A percentile compares a stretch with the other conserved stretches of the same genome.
phyloP scores from a whole-genome alignment of 2,329 filamentous ascomycete species.

The Escovopsis weberi region DNA sequence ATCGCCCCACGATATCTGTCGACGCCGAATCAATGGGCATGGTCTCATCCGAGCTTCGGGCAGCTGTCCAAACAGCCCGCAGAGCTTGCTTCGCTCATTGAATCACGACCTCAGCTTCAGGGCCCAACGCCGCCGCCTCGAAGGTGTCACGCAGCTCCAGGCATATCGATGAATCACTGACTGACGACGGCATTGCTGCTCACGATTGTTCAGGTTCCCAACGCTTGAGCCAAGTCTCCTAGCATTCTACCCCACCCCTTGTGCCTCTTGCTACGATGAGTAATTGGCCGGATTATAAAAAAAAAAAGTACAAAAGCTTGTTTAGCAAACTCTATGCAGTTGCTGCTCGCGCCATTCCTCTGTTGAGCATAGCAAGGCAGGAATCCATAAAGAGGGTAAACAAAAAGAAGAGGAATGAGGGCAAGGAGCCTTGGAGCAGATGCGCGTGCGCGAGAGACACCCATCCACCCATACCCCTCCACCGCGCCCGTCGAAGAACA shows the following conservation, averaged over 20 bases:
- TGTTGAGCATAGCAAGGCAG: neutral
- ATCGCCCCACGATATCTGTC: too few species aligned
- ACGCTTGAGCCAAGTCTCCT: too few species aligned
- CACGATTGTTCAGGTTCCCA: too few species aligned
- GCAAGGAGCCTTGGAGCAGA: conserved; percentile 11
- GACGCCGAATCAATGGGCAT: too few species aligned
- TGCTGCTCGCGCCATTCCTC: conserved; percentile 1
- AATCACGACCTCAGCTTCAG: too few species aligned
- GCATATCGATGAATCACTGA: too few species aligned
- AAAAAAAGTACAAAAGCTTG: conserved; percentile 8
- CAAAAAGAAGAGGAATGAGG: neutral
- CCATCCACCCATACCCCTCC: conserved; percentile 16
- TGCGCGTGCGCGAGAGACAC: conserved; percentile 21
- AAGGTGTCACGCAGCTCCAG: too few species aligned
- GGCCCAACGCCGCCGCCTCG: too few species aligned
- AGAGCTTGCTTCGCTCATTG: too few species aligned
- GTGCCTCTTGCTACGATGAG: conserved; percentile 21
- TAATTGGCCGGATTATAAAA: conserved; percentile 12
- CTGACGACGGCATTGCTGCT: too few species aligned
- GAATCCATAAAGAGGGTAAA: neutral
- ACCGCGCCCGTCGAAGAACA: conserved; percentile 2
- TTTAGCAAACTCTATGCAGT: conserved; percentile 9
- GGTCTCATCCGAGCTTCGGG: too few species aligned
- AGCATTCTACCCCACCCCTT: conserved; percentile 10
- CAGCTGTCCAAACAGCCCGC: too few species aligned